phyloP scores from a whole-genome alignment of 1,284 basidiomycete species.

The Apiotrichum mycotoxinovorans region DNA sequence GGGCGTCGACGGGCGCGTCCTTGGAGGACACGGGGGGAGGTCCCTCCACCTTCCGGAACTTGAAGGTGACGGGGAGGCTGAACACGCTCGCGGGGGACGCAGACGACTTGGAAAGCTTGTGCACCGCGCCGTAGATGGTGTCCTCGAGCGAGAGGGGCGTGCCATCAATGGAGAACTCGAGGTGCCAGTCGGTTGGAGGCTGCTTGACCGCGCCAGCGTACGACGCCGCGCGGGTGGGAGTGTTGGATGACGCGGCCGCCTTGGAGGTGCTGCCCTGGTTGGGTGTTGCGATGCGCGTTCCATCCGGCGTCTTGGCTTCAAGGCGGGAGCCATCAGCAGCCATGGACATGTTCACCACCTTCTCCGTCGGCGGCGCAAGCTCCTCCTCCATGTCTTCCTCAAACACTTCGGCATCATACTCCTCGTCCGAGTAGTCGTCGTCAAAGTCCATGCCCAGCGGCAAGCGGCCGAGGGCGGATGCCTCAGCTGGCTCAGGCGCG shows the following conservation, averaged over 20 bases:
- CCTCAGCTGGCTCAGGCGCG: conserved; percentile 5
- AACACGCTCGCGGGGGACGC: conserved; percentile 15
- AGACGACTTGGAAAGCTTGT: conserved; percentile 48
- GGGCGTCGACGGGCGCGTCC: conserved; percentile 27
- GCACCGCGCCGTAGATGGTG: conserved; percentile 93
- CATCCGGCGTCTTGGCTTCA: conserved; percentile 92
- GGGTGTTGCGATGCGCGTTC: conserved; percentile 87
- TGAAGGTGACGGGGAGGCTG: conserved; percentile 55
- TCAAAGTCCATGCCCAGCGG: conserved; percentile 45
- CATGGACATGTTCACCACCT: conserved; percentile 79
- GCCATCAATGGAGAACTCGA: conserved; percentile 90
- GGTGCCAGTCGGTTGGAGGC: conserved; percentile 90
- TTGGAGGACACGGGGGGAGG: conserved; percentile 56
- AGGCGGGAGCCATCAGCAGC: conserved; percentile 85
- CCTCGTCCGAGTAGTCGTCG: conserved; percentile 69
- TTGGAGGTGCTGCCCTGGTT: conserved; percentile 44
- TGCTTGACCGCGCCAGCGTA: conserved; percentile 92
- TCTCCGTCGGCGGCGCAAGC: conserved; percentile 58
- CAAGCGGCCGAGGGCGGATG: conserved; percentile 29
- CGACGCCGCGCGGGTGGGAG: conserved; percentile 58
- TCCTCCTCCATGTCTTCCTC: conserved; percentile 62
- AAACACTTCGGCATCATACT: conserved; percentile 55
- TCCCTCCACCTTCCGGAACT: conserved; percentile 87
- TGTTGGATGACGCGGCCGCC: conserved; percentile 24
- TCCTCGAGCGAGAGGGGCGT: conserved; percentile 75